A percentile compares a stretch with the other conserved stretches of the same genome.
Conservation (phyloP, 345 rosid genomes). For the Hirschfeldia incana region DNA sequence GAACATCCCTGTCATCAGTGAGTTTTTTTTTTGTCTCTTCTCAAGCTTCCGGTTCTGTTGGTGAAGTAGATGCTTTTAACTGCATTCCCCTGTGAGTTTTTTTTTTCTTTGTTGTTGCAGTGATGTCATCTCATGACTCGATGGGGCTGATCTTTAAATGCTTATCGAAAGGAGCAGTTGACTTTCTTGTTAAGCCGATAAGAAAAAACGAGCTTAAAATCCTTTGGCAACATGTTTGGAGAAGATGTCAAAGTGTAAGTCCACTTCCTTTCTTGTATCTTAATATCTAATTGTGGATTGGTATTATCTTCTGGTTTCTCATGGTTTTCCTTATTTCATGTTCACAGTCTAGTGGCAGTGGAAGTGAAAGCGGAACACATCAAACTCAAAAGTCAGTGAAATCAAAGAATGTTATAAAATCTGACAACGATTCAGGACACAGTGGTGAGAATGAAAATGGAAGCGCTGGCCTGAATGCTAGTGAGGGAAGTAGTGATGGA, state of each 20-base stretch:
- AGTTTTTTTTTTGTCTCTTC: conserved; percentile 36
- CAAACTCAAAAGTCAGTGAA: conserved; percentile 51
- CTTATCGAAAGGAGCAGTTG: conserved; percentile 87
- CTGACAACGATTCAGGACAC: conserved; percentile 48
- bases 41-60: conserved; percentile 12
- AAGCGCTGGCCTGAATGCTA: conserved; percentile 45
- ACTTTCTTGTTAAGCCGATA: conserved; percentile 79
- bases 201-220: conserved; percentile 85
- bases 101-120: conserved; percentile 46
- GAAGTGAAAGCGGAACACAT: conserved; percentile 76
- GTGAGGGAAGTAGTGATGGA: conserved; percentile 70
- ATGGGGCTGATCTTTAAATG: conserved; percentile 83
- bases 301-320: conserved; percentile 13
- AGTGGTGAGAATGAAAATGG: conserved; percentile 58
- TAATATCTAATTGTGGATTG: conserved; percentile 12
- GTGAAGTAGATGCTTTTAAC: conserved; percentile 41
- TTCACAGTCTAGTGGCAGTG: conserved; percentile 79
- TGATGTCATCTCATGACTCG: conserved; percentile 87
- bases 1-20: conserved; percentile 81
- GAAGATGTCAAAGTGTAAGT: conserved; percentile 88
- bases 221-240: conserved; percentile 92
- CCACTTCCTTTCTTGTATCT: not conserved
- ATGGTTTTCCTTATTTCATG: conserved; percentile 10
- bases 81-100: conserved; percentile 23
- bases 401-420: conserved; percentile 49